A percentile compares a stretch with the other conserved stretches of the same genome.
These are phyloP conservation scores for Gentiana straminea DNA, from an alignment of 257 asterid species.

Conservation along the genomic window DNA sequence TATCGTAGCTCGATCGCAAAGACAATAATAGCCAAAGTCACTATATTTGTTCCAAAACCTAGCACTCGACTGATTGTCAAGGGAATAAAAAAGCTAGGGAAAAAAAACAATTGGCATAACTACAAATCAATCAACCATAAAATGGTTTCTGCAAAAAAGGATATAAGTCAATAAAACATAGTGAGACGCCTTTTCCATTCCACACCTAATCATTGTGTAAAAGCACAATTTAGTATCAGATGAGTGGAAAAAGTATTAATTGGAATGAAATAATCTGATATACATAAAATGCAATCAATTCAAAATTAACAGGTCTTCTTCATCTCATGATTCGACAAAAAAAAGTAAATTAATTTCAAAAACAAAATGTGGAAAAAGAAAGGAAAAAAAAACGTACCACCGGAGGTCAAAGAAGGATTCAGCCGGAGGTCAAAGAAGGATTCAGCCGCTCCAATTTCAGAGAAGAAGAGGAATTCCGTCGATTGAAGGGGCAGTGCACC, in stretches of 20 bases:
- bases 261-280: not conserved
- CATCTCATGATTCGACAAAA: no score
- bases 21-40: no score
- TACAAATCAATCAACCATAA: not conserved
- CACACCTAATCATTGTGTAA: constrained; percentile 52
- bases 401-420: no score
- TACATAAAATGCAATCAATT: not conserved
- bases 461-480: no score
- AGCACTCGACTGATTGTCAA: constrained; percentile 46
- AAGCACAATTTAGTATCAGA: constrained; percentile 9
- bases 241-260: constrained; percentile 3
- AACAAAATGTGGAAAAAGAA: not conserved
- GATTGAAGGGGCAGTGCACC: no score
- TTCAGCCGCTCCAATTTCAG: no score
- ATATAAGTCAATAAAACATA: constrained; percentile 71
- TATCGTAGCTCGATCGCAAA: no score
- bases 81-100: constrained; percentile 15
- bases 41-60: constrained; percentile 12
- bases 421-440: no score
- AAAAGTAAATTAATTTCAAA: no score
- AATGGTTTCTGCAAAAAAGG: constrained; percentile 23
- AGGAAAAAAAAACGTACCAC: not conserved
- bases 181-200: constrained; percentile 52
- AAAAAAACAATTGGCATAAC: not conserved
- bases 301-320: not conserved